Base-by-base conservation (phyloP, 2,329 filamentous ascomycete genomes). In the Lasiodiplodia citricola region DNA sequence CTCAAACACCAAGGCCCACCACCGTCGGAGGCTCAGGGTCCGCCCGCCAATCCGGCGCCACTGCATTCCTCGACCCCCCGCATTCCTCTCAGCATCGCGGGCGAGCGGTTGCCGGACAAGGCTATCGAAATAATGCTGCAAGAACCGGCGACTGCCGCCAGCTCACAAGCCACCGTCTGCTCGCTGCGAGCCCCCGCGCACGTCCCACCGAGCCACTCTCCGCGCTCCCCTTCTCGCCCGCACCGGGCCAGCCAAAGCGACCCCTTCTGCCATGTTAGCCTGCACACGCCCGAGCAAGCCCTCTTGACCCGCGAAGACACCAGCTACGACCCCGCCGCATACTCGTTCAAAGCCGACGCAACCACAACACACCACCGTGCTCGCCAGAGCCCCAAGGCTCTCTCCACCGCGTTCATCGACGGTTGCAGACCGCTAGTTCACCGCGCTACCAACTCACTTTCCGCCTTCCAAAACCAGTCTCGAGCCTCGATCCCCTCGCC, bases 401-500 rank as follows among this genome's bases (percentile, higher is more conserved):
- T 80, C 69, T 80, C 78, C 8, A 76, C 75, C 67, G 77, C 78
- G 0, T 74, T 80, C 65, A 73, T 80, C 67, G 75, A 79, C 74
- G 80, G 79, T 71, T 78, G 75, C 70, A 74, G 74, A 69, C 75
- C 76, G 18, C 72, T 77, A 55, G 70, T 80, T 68, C 77, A 73
- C 70, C 74, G 75, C 64, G 78, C 79, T 54, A 75, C 78, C 57
- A 8, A 41, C 28, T 68, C 66, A 50, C 38, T 63, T n/a, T 75
- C 75, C 10, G 78, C 77, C 25, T 63, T 80, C 57, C 77, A 79
- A 58, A 77, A 80, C 68, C 78, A 79, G 77, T 77, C 78, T n/a
- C 71, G 73, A 74, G 72, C 78, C 75, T 77, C 78, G 28, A 71
- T 77, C 60, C 76, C 75, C 68, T 79, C 78, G 37, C 78, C 78